Evolutionary conservation across 2,329 filamentous ascomycete genomes (phyloP).

Genomic region (Monilinia vaccinii-corymbosi): DNA sequence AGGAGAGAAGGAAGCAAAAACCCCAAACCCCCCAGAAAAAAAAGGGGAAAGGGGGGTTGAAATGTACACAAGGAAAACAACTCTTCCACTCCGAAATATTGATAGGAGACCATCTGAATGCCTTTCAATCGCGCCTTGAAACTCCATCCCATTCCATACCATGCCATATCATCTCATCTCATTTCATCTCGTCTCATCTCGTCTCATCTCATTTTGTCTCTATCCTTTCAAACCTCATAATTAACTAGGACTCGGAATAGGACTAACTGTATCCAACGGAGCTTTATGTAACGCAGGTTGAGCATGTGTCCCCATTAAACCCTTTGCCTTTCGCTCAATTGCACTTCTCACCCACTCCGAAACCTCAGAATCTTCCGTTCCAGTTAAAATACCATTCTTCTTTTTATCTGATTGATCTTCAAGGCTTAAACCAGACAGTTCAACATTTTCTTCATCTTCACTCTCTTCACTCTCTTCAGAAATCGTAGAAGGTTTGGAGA

Average conservation of each 20-base stretch:
- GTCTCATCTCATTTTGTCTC: background rate
- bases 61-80: no score
- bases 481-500: conserved; percentile 70
- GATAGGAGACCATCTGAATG: no score
- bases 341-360: conserved; percentile 73
- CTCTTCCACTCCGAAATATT: no score
- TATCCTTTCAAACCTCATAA: background rate
- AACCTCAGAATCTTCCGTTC: conserved; percentile 65
- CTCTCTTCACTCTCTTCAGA: conserved; percentile 49
- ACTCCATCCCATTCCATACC: background rate
- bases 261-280: conserved; percentile 65
- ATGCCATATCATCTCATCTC: background rate
- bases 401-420: background rate
- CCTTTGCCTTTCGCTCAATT: conserved; percentile 56
- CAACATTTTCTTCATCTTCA: conserved; percentile 33
- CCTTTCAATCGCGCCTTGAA: background rate
- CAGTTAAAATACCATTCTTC: conserved; percentile 5
- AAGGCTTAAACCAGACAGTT: conserved; percentile 21
- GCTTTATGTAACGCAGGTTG: conserved; percentile 84
- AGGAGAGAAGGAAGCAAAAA: no score
- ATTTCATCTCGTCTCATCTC: background rate
- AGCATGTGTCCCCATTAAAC: conserved; percentile 41
- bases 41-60: no score
- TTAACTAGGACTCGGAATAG: conserved; percentile 25
- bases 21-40: no score